A percentile compares a stretch with the other conserved stretches of the same genome.
These are phyloP conservation scores for Sapria himalayana DNA, from an alignment of 345 rosid species.

Conservation along the genomic window DNA sequence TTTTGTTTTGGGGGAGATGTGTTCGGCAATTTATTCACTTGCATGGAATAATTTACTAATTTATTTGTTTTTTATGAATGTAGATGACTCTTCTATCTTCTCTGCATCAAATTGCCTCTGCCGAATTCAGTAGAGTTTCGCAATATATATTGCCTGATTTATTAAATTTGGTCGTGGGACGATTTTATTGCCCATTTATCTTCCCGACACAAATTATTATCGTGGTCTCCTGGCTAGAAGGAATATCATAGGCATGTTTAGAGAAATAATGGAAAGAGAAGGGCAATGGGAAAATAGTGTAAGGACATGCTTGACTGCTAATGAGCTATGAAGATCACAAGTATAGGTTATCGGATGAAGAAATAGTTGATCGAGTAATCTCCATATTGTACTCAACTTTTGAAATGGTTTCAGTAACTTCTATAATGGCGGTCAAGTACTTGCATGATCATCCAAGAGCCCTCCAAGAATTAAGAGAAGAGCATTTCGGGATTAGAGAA, in stretches of 20 bases:
- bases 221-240: constrained; percentile 62
- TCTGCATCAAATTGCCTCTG: constrained; percentile 29
- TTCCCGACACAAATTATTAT: constrained; percentile 60
- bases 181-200: constrained; percentile 47
- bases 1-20: no score
- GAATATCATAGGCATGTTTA: constrained; percentile 24
- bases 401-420: constrained; percentile 71
- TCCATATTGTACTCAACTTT: constrained; percentile 63
- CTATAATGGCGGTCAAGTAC: constrained; percentile 87
- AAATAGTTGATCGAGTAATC: constrained; percentile 68
- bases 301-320: constrained; percentile 48
- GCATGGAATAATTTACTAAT: no score
- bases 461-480: constrained; percentile 56
- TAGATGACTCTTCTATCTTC: constrained; percentile 58
- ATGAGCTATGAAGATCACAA: constrained; percentile 32
- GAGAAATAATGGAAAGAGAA: constrained; percentile 33
- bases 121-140: constrained; percentile 17
- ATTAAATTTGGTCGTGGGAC: constrained; percentile 58
- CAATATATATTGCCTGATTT: constrained; percentile 34
- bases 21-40: no score
- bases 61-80: not conserved
- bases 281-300: constrained; percentile 19
- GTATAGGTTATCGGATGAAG: constrained; percentile 27
- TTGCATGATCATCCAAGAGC: constrained; percentile 56
- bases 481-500: constrained; percentile 26